Evolutionary conservation across 495 filamentous ascomycete genomes (phyloP), one percentile per base, ranked within the genome.

Genomic region (Penicillium paxilli): DNA sequence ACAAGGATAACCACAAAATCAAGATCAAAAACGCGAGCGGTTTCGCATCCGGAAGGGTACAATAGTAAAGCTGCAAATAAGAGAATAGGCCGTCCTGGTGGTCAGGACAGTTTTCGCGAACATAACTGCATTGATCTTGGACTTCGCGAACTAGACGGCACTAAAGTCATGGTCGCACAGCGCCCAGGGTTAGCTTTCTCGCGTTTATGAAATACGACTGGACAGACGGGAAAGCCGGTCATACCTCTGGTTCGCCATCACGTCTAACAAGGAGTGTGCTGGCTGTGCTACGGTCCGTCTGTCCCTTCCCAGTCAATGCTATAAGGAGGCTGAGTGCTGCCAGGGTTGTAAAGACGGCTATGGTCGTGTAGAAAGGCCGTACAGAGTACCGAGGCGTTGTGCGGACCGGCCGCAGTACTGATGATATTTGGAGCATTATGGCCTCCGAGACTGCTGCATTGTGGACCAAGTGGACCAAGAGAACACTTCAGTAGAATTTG

Each of bases 31-130:
- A 92, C 19, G 90, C 91, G 49, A 96, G 45, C 2, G 86, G 84
- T 62, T 90, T 82, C n/a, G 75, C 85, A 56, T 85, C 69, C 44
- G 78, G 80, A 21, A 95, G 73, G 23, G 75, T 72, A 77, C 95
- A 99, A 68, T 98, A 99, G 73, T 96, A 98, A 28, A 99, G 80
- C 12, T 84, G 80, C 14, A 99, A 82, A 70, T 98, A 98, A 45
- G 92, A 88, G 41, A 96, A 71, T 32, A 98, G 77, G 28, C 93
- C 94, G 49, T 92, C 88, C 71, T 96, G 88, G 66, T 96, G 90
- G 64, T 95, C 91, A 14, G 80, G 77, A 64, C 95, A 99, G 67
- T 97, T 88, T 42, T 73, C 77, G 51, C 77, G 81, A 50, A 97
- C 81, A 70, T 92, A 99, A 50, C 85, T 85, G 75, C 95, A 99